Evolutionary conservation across 1,139 yeast genomes (phyloP), one percentile per base, ranked within the genome.

Genomic region (Wickerhamomyces sp.): DNA sequence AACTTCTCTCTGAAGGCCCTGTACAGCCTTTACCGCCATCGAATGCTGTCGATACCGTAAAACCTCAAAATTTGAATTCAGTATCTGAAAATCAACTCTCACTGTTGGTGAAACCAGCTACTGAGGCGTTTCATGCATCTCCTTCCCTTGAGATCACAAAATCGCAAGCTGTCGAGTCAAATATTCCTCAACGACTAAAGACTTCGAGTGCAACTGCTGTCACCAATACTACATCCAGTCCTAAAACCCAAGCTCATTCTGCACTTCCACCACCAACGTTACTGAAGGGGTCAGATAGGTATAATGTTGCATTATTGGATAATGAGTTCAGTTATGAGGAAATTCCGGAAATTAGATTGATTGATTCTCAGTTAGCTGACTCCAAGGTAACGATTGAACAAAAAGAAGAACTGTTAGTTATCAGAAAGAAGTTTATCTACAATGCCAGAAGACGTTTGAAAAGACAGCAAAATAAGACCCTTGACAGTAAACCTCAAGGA

Each of bases 371-470:
- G 18, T 30, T 44, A 7, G n/a, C 28, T 13, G 39, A 41, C n/a
- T 42, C 49, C 4, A 19, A 25, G 1, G 12, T 33, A 4, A 13
- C 40, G 2, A 38, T 20, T 4, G 18, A 20, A 3, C 37, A 29
- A 1, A 43, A 37, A 25, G 27, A 33, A 1, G 14, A 24, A 4
- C 22, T 31, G 1, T 25, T 43, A 21, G 27, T 27, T 5, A 38
- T 38, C 8, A 47, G 46, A 33, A 43, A 36, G 29, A 44, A 41
- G 24, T 31, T 44, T 17, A 21, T 49, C 15, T 30, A 36, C 19
- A 45, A 42, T 29, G 47, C 47, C 3, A 48, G 41, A 33, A 48
- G 44, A 30, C 47, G 53, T 32, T 17, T 26, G 13, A 39, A 30
- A 14, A 40, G 45, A 33, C 28, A 29, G n/a, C 17, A 27, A n/a